Conservation (phyloP, 2,329 filamentous ascomycete species). For the Fusarium pseudonygamai region DNA sequence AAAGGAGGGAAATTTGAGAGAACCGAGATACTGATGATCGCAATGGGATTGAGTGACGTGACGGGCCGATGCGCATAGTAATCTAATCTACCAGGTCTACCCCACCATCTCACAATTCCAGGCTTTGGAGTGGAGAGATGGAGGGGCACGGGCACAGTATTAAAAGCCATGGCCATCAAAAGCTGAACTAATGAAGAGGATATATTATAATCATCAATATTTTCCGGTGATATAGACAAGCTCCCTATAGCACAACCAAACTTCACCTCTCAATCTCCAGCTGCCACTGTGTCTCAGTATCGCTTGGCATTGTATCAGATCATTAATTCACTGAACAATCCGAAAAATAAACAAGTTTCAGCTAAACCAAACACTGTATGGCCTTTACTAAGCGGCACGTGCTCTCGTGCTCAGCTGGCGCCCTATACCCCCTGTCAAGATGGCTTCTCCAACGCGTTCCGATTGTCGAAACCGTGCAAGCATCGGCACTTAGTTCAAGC, state of each 20-base stretch:
- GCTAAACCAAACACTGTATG: conserved; percentile 13
- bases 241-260: conserved; percentile 9
- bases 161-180: background rate
- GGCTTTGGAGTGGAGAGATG: conserved; percentile 33
- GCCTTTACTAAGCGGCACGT: conserved; percentile 15
- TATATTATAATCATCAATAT: background rate
- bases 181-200: background rate
- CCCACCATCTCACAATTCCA: conserved; percentile 39
- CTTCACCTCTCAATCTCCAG: background rate
- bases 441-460: conserved; percentile 32
- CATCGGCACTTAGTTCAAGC: conserved; percentile 31
- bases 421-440: background rate
- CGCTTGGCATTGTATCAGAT: background rate
- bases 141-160: conserved; percentile 33
- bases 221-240: conserved; percentile 23
- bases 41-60: conserved; percentile 37
- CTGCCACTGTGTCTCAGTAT: background rate
- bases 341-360: background rate
- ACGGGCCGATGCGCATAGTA: conserved; percentile 36
- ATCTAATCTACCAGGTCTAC: conserved; percentile 25
- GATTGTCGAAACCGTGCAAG: conserved; percentile 31
- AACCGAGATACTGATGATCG: conserved; percentile 36
- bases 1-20: conserved; percentile 16
- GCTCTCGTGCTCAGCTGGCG: conserved; percentile 34
- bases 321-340: background rate